Evolutionary conservation across 305 asterid genomes (phyloP), one percentile per base, ranked within the genome.

Genomic region (Stenogyne calaminthoides): DNA sequence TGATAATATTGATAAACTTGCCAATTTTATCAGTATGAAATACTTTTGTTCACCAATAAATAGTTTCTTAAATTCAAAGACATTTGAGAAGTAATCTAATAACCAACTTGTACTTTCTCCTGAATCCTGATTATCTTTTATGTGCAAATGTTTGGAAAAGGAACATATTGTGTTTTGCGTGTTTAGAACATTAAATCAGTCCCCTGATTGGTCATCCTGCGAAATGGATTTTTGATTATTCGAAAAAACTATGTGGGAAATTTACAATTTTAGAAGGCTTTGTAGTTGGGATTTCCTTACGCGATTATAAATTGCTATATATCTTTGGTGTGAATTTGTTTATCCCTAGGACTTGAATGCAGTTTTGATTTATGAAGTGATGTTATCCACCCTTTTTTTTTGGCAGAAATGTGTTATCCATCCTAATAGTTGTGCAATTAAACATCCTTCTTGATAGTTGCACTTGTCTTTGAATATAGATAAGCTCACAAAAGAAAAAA

Each of bases 401-500:
- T n/a, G n/a, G n/a, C n/a, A n/a, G n/a, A n/a, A n/a, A n/a, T n/a
- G n/a, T 10, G 25, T 42, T 11, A 49, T 57, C 61, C 40, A 25
- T 51, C 16, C 67, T 55, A 25, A 54, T 58, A 60, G 46, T 75
- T 51, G 20, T 63, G 7, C 59, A 64, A 2, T 27, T 58, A 10
- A 49, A 74, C 16, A 47, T 71, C 39, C 62, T 66, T 67, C 73
- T 34, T 14, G 69, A 54, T 42, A 49, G 37, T 62, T 67, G 68
- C 36, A 7, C 76, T 71, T 56, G 73, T 64, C 78, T 74, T 71
- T 80, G 52, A 44, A 37, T 88, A 81, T 77, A 93, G 98, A 91
- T 93, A 79, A 91, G 88, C 90, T 88, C 95, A 4, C 95, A 89
- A 75, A 93, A 91, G 91, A 93, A 86, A 76, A 93, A 93, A 82